These are phyloP conservation scores for Naegleria lovaniensis DNA, from an alignment of 208 protist genomes.

Conservation along the genomic window DNA sequence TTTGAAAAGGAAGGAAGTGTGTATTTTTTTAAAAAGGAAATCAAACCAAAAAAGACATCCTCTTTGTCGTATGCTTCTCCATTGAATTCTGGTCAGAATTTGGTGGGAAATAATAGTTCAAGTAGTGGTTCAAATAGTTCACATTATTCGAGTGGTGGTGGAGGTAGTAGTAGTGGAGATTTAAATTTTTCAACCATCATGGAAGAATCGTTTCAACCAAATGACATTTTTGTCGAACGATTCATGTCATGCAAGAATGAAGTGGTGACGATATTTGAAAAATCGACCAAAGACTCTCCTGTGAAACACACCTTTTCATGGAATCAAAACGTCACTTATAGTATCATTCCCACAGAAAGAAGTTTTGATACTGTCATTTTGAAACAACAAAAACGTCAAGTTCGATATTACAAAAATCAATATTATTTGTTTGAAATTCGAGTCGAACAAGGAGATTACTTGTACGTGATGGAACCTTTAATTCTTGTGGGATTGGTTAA, in stretches of 20 bases:
- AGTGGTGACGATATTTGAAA: not conserved
- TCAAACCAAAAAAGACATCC: not conserved
- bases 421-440: not conserved
- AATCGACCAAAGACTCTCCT: not conserved
- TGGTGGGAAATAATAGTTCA: no score
- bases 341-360: not conserved
- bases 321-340: not conserved
- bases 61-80: not conserved
- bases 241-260: not conserved
- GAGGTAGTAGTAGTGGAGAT: not conserved
- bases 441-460: not conserved
- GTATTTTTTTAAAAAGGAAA: not conserved
- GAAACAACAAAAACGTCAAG: not conserved
- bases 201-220: not conserved
- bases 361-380: not conserved
- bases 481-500: not conserved
- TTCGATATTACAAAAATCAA: not conserved
- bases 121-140: no score
- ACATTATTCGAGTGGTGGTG: no score
- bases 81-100: no score
- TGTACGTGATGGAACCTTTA: not conserved
- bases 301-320: not conserved
- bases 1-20: not conserved
- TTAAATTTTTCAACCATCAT: no score
- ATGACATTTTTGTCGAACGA: not conserved